These are phyloP conservation scores for Skeletonema costatum DNA, from an alignment of 108 stramenopile genomes.

Conservation along the genomic window DNA sequence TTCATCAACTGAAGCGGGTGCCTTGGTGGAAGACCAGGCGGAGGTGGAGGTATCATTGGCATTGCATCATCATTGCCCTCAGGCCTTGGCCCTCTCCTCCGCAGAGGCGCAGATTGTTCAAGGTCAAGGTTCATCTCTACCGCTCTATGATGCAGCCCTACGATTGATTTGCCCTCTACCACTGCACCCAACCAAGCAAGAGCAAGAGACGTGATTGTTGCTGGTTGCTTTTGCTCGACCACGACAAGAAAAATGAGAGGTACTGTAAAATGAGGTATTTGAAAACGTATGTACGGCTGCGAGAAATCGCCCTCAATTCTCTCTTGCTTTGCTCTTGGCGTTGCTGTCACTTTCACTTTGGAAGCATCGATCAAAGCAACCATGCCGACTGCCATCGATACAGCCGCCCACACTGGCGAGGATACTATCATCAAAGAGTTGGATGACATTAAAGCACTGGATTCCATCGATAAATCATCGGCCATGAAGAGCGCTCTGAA, in stretches of 20 bases:
- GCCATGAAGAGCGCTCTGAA: background rate
- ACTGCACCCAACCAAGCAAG: background rate
- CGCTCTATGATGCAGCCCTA: background rate
- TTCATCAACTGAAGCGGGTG: conserved; percentile 62
- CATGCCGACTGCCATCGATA: background rate
- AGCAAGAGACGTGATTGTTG: background rate
- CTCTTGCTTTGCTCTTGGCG: no score
- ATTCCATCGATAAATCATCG: background rate
- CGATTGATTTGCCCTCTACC: background rate
- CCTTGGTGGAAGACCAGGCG: conserved; percentile 39
- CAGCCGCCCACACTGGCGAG: background rate
- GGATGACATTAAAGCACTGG: background rate
- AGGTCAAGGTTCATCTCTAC: conserved; percentile 18
- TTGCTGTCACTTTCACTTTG: no score
- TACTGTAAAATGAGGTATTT: no score
- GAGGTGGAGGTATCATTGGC: background rate
- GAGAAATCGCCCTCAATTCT: no score
- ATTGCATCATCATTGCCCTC: background rate
- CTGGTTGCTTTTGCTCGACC: no score
- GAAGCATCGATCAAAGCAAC: no score
- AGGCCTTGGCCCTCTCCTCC: background rate
- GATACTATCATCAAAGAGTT: background rate
- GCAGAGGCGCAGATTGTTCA: conserved; percentile 27
- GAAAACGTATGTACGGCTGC: no score
- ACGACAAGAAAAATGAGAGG: no score